Evolutionary conservation across 805 yeast genomes (phyloP), one percentile per base, ranked within the genome.

Genomic region (Yarrowia sp.): DNA sequence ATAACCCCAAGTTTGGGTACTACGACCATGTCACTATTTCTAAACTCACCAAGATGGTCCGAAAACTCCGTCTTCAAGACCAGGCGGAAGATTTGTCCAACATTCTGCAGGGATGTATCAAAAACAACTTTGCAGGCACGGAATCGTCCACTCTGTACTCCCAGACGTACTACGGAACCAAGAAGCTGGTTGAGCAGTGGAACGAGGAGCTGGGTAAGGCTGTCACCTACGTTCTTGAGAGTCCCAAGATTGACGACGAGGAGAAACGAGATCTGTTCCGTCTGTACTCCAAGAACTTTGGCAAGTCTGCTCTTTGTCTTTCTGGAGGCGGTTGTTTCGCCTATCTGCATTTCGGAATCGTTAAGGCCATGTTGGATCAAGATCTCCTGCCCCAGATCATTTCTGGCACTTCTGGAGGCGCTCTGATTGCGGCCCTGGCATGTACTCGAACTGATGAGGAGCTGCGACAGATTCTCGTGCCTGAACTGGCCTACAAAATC

Each of bases 311-410:
- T 0, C 78, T 90, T 15, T 87, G 91, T 70, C 79, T 90, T 34
- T 84, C 89, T 68, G 95, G 96, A 3, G 96, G 95, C 30, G 96
- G 92, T 1, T 84, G 90, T 38, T 90, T 90, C 75, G 86, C 93
- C 1, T 87, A 88, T 71, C 85, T 87, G 39, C 96, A 90, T 76
- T 87, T 89, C 76, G 96, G 96, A 2, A 85, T 90, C 2, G 82
- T 89, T 34, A 87, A 87, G 70, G 93, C 92, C 0, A 76, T 90
- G 46, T 76, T 89, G 6, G 92, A 90, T 69, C 83, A 84, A 68
- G 88, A 87, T 74, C 77, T 85, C 61, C 77, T 90, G 63, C 96
- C 96, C 1, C 80, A 81, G 5, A 87, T 90, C 43, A 80, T 90
- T 9, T 84, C 90, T 42, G 96, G 96, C 0, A 90, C 95, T 0